Percentiles rank a stretch among this genome's conserved stretches.
phyloP scores from a whole-genome alignment of 176 grass and related monocot species.

The Carex parvula region DNA sequence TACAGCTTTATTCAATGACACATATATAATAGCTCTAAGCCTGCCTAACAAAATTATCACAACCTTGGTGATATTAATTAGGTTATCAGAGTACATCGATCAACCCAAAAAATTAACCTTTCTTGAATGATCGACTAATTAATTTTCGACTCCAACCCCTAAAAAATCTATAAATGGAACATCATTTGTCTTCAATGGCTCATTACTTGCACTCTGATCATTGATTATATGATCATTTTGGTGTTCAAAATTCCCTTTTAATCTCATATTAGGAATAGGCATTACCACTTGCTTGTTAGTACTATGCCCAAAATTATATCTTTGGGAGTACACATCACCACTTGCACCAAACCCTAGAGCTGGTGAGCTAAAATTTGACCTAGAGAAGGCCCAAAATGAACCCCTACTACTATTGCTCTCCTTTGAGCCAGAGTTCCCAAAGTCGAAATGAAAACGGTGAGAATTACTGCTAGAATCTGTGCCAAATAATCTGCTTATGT shows the following conservation, averaged over 20 bases:
- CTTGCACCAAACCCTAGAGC: constrained; percentile 7
- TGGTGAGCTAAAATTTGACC: constrained; percentile 17
- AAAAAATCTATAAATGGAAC: constrained; percentile 58
- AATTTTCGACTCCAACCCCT: constrained; percentile 38
- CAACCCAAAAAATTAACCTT: background rate
- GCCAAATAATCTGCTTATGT: constrained; percentile 22
- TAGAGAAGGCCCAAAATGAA: constrained; percentile 37
- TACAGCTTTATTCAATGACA: constrained; percentile 25
- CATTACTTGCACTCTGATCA: background rate
- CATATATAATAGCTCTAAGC: constrained; percentile 20
- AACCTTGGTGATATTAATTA: constrained; percentile 17
- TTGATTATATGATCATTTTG: background rate
- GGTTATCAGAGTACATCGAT: constrained; percentile 11
- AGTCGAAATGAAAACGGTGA: constrained; percentile 17
- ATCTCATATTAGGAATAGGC: constrained; percentile 19
- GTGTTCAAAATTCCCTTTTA: constrained; percentile 23
- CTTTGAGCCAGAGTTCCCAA: constrained; percentile 12
- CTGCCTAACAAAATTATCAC: constrained; percentile 26
- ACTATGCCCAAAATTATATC: constrained; percentile 26
- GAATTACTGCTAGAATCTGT: background rate
- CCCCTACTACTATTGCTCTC: background rate
- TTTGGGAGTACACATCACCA: constrained; percentile 20
- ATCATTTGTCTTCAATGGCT: constrained; percentile 15
- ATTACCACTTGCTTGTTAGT: constrained; percentile 16
- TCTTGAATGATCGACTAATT: constrained; percentile 23